Evolutionary conservation across 768 basidiomycete species (phyloP).

Genomic region (Podaxis sp.): DNA sequence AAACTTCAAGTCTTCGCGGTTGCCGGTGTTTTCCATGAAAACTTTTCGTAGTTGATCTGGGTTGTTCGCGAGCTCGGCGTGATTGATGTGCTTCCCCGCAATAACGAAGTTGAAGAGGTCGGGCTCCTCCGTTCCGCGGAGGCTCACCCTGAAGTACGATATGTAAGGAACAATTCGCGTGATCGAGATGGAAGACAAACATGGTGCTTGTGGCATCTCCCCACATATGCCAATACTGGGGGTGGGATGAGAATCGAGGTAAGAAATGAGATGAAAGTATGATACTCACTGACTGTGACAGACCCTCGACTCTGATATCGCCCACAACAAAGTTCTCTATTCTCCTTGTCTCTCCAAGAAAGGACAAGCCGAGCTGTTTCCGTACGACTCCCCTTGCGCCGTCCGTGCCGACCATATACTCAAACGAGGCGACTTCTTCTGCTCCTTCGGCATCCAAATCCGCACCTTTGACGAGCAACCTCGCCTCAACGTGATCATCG

Average conservation of each 20-base stretch:
- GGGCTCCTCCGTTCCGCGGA: slow-evolving; percentile 18
- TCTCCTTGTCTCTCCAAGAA: slow-evolving; percentile 34
- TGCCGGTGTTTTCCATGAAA: slow-evolving; percentile 19
- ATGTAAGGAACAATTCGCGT: background rate
- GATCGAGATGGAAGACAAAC: slow-evolving; percentile 18
- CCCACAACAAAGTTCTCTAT: slow-evolving; percentile 34
- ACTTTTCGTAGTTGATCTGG: slow-evolving; percentile 12
- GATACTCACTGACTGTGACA: slow-evolving; percentile 31
- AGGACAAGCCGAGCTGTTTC: slow-evolving; percentile 34
- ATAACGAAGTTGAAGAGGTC: slow-evolving; percentile 21
- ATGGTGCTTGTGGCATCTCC: slow-evolving; percentile 30
- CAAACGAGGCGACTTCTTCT: slow-evolving; percentile 25
- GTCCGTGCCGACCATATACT: slow-evolving; percentile 41
- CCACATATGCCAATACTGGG: slow-evolving; percentile 46
- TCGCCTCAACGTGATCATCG: slow-evolving; percentile 30
- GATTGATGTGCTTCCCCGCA: slow-evolving; percentile 16
- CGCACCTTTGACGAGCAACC: slow-evolving; percentile 23
- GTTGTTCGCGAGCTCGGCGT: slow-evolving; percentile 14
- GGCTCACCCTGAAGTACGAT: slow-evolving; percentile 8
- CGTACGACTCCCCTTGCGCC: slow-evolving; percentile 40
- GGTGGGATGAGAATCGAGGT: slow-evolving; percentile 1
- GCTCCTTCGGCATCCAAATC: slow-evolving; percentile 17
- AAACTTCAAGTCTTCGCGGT: slow-evolving; percentile 27
- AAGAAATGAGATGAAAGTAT: background rate
- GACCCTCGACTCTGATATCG: slow-evolving; percentile 37